Percentiles rank a stretch among this genome's conserved stretches.
phyloP scores from a whole-genome alignment of 352 stramenopile genomes.

The Pythium sp. region DNA sequence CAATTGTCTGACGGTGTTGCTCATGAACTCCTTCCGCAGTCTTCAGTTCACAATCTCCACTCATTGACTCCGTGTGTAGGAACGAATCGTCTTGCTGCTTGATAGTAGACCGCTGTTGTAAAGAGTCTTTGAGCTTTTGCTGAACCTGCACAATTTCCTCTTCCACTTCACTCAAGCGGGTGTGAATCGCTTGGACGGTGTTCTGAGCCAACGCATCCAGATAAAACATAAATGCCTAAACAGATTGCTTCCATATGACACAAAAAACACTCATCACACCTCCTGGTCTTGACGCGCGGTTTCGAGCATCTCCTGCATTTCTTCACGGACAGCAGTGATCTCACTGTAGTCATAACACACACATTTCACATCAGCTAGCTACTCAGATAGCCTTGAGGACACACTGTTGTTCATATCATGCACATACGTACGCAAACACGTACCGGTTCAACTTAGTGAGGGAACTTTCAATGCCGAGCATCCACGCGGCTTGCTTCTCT shows the following conservation, averaged over 20 bases:
- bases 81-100: neutral
- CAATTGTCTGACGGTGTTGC: neutral
- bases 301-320: slow-evolving; percentile 8
- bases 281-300: neutral
- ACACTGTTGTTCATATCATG: neutral
- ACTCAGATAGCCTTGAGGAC: neutral
- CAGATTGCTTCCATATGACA: no score
- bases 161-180: slow-evolving; percentile 8
- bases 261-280: neutral
- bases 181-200: slow-evolving; percentile 3
- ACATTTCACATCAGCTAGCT: neutral
- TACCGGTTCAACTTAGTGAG: slow-evolving; percentile 2
- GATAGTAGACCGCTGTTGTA: neutral
- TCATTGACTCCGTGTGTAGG: neutral
- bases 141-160: neutral
- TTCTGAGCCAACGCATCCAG: neutral
- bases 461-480: neutral
- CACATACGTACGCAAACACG: neutral
- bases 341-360: neutral
- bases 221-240: neutral
- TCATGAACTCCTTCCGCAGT: neutral
- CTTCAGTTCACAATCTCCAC: neutral
- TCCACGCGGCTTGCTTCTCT: slow-evolving; percentile 9
- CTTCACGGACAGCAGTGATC: slow-evolving; percentile 9
- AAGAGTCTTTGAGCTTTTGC: neutral